Base-by-base conservation (phyloP, 164 flowering plant genomes). In the Echeveria elegans region DNA sequence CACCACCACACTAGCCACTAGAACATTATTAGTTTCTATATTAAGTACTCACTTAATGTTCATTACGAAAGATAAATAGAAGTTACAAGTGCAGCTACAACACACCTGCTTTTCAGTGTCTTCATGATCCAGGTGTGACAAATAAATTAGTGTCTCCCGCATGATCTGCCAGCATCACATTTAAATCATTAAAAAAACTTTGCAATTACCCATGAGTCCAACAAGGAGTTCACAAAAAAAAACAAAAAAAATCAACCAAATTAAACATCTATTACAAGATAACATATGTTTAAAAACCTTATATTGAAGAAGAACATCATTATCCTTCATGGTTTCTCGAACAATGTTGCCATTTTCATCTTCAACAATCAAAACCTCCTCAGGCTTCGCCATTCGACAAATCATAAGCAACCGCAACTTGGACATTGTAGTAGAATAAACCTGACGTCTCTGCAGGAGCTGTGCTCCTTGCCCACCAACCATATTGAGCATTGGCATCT, bases 291-390 rank as follows among this genome's bases (percentile, higher is more conserved):
- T 21, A 23, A 40, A 60, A 31, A 81, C 99, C 99, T 95, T 95
- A 70, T 95, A 95, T 67, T 95, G 99, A 74, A 92, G 96, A 71
- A 95, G 97, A 68, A 95, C 98, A 77, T 95, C 99, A 82, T 95
- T 95, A 73, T 95, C 99, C 78, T 95, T 95, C 98, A 95, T 80
- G 0, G 99, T 95, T 77, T 95, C 99, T 52, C 99, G 97, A 50
- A 95, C 99, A 75, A 95, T 92, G 80, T 95, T 95, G 41, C 99
- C 99, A 85, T 95, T 95, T 83, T 95, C 99, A 84, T 95, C 99
- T 75, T 95, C 99, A 71, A 95, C 97, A 69, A 95, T 92, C 64
- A 95, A 74, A 74, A 95, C 99, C 63, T 95, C 99, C 71, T 95
- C 99, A 68, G 97, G 99, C 81, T 95, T 95, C 12, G 99, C 99